phyloP scores from a whole-genome alignment of 2,329 filamentous ascomycete species.

The Talaromyces sp. region DNA sequence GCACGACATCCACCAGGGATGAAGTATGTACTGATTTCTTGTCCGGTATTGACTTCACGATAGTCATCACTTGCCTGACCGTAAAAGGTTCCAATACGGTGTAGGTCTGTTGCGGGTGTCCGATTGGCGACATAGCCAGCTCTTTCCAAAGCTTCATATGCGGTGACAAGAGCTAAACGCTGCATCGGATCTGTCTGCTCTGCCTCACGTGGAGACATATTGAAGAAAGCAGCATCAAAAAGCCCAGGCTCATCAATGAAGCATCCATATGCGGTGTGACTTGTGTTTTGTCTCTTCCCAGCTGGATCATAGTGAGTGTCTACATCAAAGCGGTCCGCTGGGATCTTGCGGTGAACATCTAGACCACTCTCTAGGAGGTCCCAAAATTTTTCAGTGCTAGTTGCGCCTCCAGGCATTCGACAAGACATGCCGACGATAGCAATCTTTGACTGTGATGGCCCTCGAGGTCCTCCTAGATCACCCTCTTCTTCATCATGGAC shows the following conservation, averaged over 20 bases:
- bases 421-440: too few relatives aligned
- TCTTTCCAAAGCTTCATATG: constrained; percentile 79
- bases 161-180: constrained; percentile 72
- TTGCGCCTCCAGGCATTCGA: too few relatives aligned
- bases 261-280: constrained; percentile 36
- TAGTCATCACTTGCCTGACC: constrained; percentile 69
- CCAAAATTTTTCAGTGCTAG: too few relatives aligned
- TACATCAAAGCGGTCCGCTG: too few relatives aligned
- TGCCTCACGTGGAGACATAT: constrained; percentile 63
- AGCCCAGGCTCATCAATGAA: constrained; percentile 41
- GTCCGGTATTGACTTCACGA: constrained; percentile 58
- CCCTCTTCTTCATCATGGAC: too few relatives aligned
- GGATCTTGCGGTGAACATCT: too few relatives aligned
- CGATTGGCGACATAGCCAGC: constrained; percentile 70
- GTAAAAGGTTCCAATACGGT: constrained; percentile 67
- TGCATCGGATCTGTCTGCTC: constrained; percentile 80
- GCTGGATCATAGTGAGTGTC: too few relatives aligned
- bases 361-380: too few relatives aligned
- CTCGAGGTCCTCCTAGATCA: too few relatives aligned
- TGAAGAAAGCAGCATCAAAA: constrained; percentile 47
- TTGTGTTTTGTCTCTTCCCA: constrained; percentile 37
- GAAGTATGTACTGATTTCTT: constrained; percentile 42
- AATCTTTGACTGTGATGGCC: too few relatives aligned
- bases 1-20: constrained; percentile 65
- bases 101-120: constrained; percentile 39